A percentile compares a stretch with the other conserved stretches of the same genome.
phyloP scores from a whole-genome alignment of 176 grass and related monocot species.

The Areca catechu region DNA sequence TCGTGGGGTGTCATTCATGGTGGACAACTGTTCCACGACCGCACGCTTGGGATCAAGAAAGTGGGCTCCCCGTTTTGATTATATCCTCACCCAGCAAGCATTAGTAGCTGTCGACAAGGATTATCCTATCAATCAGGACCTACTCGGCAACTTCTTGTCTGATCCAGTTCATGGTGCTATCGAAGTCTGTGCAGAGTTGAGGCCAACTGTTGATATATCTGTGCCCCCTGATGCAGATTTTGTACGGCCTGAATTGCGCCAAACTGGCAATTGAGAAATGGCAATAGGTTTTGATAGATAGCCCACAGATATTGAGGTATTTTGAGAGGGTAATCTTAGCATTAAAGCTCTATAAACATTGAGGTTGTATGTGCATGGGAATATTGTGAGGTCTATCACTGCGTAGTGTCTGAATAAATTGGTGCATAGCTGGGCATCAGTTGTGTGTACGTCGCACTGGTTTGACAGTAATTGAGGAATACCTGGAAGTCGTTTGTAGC shows the following conservation, averaged over 20 bases:
- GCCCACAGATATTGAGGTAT: too few relatives aligned
- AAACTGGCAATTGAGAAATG: conserved; percentile 20
- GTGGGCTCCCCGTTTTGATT: conserved; percentile 84
- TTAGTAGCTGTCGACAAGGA: conserved; percentile 49
- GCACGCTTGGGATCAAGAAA: conserved; percentile 83
- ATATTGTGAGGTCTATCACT: too few relatives aligned
- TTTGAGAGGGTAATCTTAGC: too few relatives aligned
- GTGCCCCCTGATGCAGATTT: conserved; percentile 81
- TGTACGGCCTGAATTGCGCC: conserved; percentile 75
- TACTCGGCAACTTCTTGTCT: conserved; percentile 80
- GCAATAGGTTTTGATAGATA: too few relatives aligned
- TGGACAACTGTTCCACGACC: conserved; percentile 88
- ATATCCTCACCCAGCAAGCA: conserved; percentile 81
- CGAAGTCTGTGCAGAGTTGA: conserved; percentile 60
- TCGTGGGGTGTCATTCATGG: conserved; percentile 90
- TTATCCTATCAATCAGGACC: conserved; percentile 58
- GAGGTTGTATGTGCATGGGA: too few relatives aligned
- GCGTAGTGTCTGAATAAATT: too few relatives aligned
- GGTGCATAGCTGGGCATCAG: too few relatives aligned
- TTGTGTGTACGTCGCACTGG: too few relatives aligned
- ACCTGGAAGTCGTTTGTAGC: too few relatives aligned
- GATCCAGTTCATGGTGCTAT: conserved; percentile 72
- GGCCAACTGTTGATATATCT: conserved; percentile 86
- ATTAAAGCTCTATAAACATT: too few relatives aligned
- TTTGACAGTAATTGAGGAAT: too few relatives aligned